Evolutionary conservation across 208 protist species (phyloP).

Genomic region (Naegleria gruberi): DNA sequence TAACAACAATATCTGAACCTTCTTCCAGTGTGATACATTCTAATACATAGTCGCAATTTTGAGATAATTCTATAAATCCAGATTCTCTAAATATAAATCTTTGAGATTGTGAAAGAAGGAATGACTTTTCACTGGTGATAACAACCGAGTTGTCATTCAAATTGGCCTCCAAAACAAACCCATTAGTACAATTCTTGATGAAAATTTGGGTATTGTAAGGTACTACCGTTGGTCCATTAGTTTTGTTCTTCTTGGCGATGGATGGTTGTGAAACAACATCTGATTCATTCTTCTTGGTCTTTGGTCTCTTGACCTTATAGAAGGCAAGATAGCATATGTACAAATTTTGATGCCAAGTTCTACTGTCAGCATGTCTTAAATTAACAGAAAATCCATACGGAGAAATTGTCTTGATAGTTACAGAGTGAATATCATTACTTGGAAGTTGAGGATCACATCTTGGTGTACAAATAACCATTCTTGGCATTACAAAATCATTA

Average conservation of each 20-base stretch:
- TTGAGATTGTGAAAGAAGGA: neutral
- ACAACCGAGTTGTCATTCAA: neutral
- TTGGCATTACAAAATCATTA: neutral
- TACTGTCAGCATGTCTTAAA: neutral
- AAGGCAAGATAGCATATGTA: neutral
- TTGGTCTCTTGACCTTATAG: neutral
- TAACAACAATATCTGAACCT: neutral
- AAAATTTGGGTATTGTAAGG: neutral
- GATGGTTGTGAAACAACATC: neutral
- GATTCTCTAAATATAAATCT: slow-evolving; percentile 10
- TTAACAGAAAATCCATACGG: neutral
- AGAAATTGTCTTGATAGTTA: neutral
- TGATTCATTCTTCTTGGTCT: neutral
- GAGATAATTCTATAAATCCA: neutral
- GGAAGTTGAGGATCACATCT: neutral
- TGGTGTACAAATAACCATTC: neutral
- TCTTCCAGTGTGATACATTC: neutral
- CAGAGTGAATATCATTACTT: neutral
- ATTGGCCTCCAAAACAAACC: neutral
- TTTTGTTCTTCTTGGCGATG: neutral
- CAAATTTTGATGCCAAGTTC: slow-evolving; percentile 6
- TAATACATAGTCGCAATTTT: neutral
- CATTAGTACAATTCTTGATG: slow-evolving; percentile 3
- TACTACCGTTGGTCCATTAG: neutral
- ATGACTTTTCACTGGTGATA: neutral